phyloP scores from a whole-genome alignment of 2,329 filamentous ascomycete genomes.

The Colletotrichum echinochloae region DNA sequence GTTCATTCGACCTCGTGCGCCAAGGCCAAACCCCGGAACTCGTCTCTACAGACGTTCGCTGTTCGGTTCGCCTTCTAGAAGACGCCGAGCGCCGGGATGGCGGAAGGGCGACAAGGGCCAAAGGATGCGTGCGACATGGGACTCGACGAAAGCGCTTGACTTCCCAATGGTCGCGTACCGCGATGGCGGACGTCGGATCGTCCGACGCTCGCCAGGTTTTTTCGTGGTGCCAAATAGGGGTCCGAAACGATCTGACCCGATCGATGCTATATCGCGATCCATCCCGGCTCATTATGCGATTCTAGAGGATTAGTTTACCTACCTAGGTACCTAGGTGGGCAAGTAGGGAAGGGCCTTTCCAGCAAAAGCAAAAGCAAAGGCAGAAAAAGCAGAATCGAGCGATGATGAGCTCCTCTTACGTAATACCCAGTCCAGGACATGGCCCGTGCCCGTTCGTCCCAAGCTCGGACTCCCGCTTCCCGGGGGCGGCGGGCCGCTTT shows the following conservation, averaged over 20 bases:
- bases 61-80: not conserved
- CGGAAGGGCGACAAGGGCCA: not conserved
- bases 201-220: not conserved
- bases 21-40: not conserved
- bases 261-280: not conserved
- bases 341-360: no score
- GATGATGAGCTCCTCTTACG: not conserved
- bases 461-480: constrained; percentile 4
- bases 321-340: no score
- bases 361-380: no score
- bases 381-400: not conserved
- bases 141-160: not conserved
- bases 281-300: not conserved
- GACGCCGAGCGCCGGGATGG: not conserved
- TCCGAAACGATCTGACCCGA: not conserved
- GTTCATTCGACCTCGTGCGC: no score
- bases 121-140: not conserved
- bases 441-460: not conserved
- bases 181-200: not conserved
- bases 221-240: no score
- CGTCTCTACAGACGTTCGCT: not conserved
- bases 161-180: not conserved
- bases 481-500: no score
- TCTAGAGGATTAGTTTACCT: no score
- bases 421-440: not conserved